Percentiles rank a stretch among this genome's conserved stretches.
Evolutionary conservation across 768 basidiomycete genomes (phyloP).

Genomic region (Russula brevipes): DNA sequence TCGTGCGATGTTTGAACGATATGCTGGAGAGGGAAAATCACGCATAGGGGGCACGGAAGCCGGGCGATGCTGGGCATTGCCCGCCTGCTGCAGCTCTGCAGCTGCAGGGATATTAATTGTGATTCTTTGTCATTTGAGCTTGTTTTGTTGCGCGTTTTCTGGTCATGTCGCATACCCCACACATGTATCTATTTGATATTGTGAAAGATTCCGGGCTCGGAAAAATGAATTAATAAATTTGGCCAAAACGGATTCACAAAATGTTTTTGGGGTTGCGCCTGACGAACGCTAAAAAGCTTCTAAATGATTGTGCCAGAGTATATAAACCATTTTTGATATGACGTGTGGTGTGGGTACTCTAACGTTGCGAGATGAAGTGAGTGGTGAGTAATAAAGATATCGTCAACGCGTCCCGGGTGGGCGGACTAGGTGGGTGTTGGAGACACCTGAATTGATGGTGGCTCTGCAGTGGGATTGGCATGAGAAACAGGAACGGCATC

Average conservation of each 20-base stretch:
- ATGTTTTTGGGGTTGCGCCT: not conserved
- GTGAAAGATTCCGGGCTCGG: constrained; percentile 1
- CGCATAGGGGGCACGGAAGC: not conserved
- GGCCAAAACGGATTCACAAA: not conserved
- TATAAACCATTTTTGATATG: constrained; percentile 9
- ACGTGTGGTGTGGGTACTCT: constrained; percentile 18
- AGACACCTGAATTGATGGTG: not conserved
- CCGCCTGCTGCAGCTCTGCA: not conserved
- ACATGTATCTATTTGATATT: constrained; percentile 8
- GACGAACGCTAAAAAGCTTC: not conserved
- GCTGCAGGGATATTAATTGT: not conserved
- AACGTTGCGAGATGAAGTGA: constrained; percentile 23
- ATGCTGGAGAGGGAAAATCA: constrained; percentile 20
- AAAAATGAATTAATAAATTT: constrained; percentile 4
- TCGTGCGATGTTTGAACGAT: constrained; percentile 44
- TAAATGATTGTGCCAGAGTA: constrained; percentile 2
- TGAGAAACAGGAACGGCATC: not conserved
- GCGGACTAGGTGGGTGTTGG: not conserved
- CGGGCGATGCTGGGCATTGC: constrained; percentile 13
- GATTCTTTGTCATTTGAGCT: not conserved
- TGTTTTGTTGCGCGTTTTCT: not conserved
- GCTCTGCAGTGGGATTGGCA: not conserved
- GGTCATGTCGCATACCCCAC: constrained; percentile 4
- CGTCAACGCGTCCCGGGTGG: not conserved
- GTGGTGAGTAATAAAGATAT: constrained; percentile 25